Conservation (phyloP, 2,329 filamentous ascomycete species). For the Arthrobotrys pseudoclavata region DNA sequence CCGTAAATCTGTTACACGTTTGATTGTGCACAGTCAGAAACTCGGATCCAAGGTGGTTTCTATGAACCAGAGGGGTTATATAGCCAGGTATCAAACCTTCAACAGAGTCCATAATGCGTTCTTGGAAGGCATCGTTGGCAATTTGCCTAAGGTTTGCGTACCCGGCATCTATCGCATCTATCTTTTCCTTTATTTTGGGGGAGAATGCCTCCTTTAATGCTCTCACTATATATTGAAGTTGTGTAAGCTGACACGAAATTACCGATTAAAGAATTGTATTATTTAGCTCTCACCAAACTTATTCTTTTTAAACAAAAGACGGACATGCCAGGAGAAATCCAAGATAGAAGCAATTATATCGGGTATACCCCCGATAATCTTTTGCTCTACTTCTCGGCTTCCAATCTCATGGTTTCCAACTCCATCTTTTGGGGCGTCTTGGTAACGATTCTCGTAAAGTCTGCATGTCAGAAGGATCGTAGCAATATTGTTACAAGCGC, state of each 20-base stretch:
- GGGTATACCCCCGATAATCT: constrained; percentile 52
- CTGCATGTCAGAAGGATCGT: constrained; percentile 50
- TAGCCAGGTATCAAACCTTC: constrained; percentile 40
- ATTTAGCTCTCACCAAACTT: constrained; percentile 41
- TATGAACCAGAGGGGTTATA: not conserved
- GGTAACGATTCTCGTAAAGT: constrained; percentile 51
- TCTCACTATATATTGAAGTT: constrained; percentile 20
- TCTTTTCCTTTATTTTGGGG: constrained; percentile 50
- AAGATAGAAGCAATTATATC: constrained; percentile 48
- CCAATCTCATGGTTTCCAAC: constrained; percentile 19
- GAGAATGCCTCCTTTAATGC: constrained; percentile 47
- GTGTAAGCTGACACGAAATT: not conserved
- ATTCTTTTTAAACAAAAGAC: constrained; percentile 46
- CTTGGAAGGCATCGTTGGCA: constrained; percentile 55
- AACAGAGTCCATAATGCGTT: constrained; percentile 55
- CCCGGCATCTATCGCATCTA: constrained; percentile 27
- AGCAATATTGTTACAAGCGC: constrained; percentile 51
- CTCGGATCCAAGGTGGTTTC: not conserved
- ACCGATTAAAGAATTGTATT: not conserved
- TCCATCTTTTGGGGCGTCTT: constrained; percentile 26
- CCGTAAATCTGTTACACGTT: constrained; percentile 33
- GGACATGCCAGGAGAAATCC: constrained; percentile 57
- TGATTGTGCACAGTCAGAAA: not conserved
- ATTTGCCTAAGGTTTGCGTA: constrained; percentile 39
- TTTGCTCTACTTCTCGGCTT: constrained; percentile 42